Percentiles rank a stretch among this genome's conserved stretches.
Evolutionary conservation across 2,329 filamentous ascomycete genomes (phyloP).

Genomic region (Fusarium pseudograminearum): DNA sequence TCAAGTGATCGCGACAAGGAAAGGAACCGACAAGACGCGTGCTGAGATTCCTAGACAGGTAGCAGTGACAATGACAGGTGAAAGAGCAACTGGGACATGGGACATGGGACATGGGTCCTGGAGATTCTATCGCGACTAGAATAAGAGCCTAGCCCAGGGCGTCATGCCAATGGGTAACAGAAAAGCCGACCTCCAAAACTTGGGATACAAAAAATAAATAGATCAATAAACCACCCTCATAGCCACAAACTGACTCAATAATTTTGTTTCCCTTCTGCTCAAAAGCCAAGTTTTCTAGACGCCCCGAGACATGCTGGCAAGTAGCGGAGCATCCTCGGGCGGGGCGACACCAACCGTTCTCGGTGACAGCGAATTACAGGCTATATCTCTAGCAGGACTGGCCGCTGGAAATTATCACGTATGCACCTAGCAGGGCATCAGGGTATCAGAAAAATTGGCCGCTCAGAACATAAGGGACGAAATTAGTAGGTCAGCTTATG

Average conservation of each 20-base stretch:
- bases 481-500: too few species aligned
- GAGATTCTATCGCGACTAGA: slow-evolving; percentile 50
- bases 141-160: slow-evolving; percentile 44
- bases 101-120: slow-evolving; percentile 22
- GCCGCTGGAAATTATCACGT: slow-evolving; percentile 13
- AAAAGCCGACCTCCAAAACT: background rate
- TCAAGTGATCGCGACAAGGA: slow-evolving; percentile 35
- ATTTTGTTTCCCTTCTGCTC: background rate
- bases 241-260: background rate
- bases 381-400: background rate
- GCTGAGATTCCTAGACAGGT: slow-evolving; percentile 13
- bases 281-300: background rate
- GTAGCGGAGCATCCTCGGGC: slow-evolving; percentile 28
- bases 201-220: background rate
- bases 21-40: slow-evolving; percentile 46
- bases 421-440: background rate
- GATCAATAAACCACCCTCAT: too few species aligned
- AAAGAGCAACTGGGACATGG: slow-evolving; percentile 6
- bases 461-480: too few species aligned
- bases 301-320: slow-evolving; percentile 23
- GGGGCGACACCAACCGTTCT: slow-evolving; percentile 28
- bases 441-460: too few species aligned
- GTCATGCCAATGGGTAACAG: background rate
- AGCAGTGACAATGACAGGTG: slow-evolving; percentile 36
- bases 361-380: slow-evolving; percentile 33